phyloP scores from a whole-genome alignment of 768 basidiomycete species.

The Lyophyllum shimeji region DNA sequence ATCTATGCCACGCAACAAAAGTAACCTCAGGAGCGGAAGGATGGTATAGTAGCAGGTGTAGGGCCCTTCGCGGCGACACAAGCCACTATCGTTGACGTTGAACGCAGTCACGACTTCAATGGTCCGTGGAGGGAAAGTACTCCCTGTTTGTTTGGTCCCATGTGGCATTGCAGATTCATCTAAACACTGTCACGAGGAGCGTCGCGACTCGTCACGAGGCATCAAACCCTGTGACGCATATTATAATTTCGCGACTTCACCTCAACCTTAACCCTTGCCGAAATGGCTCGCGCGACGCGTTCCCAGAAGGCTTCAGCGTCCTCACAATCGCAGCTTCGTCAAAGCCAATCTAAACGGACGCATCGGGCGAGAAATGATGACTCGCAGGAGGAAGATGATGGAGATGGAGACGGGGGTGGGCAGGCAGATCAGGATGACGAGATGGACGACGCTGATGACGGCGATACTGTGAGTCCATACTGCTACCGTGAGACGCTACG shows the following conservation, averaged over 20 bases:
- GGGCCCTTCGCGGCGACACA: too few relatives aligned
- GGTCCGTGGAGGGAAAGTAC: too few relatives aligned
- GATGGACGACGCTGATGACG: conserved; percentile 27
- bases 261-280: background rate
- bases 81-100: too few relatives aligned
- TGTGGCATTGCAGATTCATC: too few relatives aligned
- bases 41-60: too few relatives aligned
- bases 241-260: background rate
- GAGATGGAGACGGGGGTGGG: conserved; percentile 32
- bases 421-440: conserved; percentile 37
- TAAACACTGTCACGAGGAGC: too few relatives aligned
- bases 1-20: too few relatives aligned
- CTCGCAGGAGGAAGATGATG: conserved; percentile 37
- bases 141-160: too few relatives aligned
- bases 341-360: conserved; percentile 35
- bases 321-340: conserved; percentile 35
- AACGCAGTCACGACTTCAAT: too few relatives aligned
- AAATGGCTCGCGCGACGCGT: conserved; percentile 36
- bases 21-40: too few relatives aligned
- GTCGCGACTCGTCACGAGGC: too few relatives aligned
- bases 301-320: conserved; percentile 40
- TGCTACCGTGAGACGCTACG: background rate
- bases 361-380: conserved; percentile 27
- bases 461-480: conserved; percentile 10
- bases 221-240: too few relatives aligned